phyloP scores from a whole-genome alignment of 2,329 filamentous ascomycete genomes.

The Penicillium sumatraense region DNA sequence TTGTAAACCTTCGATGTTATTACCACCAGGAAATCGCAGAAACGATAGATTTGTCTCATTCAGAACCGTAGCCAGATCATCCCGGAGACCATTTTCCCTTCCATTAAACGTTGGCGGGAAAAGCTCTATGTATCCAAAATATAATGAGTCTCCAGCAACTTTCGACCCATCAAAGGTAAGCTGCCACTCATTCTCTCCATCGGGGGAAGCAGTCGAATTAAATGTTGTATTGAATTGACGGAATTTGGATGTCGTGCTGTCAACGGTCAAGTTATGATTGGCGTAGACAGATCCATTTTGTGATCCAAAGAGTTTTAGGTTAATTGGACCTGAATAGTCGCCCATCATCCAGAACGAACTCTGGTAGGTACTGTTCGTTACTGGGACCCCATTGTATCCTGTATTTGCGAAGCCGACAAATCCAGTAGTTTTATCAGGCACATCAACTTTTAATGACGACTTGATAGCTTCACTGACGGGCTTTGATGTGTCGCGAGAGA shows the following conservation, averaged over 20 bases:
- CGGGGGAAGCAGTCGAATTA: conserved; percentile 23
- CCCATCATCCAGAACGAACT: conserved; percentile 39
- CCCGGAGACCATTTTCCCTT: conserved; percentile 58
- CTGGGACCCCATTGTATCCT: conserved; percentile 40
- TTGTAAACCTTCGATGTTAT: conserved; percentile 55
- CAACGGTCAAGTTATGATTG: conserved; percentile 31
- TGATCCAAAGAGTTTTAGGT: conserved; percentile 32
- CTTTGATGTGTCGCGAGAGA: conserved; percentile 28
- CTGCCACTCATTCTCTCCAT: conserved; percentile 36
- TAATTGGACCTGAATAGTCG: conserved; percentile 30
- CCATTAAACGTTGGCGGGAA: conserved; percentile 33
- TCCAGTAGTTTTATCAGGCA: conserved; percentile 23
- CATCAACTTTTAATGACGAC: conserved; percentile 31
- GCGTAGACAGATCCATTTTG: conserved; percentile 29
- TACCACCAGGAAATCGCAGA: conserved; percentile 68
- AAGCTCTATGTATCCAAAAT: conserved; percentile 32
- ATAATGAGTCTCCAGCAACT: conserved; percentile 24
- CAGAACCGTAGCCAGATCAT: conserved; percentile 60
- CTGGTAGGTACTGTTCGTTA: conserved; percentile 31
- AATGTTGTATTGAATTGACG: conserved; percentile 28
- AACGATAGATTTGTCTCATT: conserved; percentile 60
- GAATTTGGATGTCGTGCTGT: conserved; percentile 24
- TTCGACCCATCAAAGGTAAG: conserved; percentile 31
- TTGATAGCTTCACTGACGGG: conserved; percentile 34
- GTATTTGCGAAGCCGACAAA: conserved; percentile 51